Percentiles rank a stretch among this genome's conserved stretches.
These are phyloP conservation scores for Periglandula ipomoeae DNA, from an alignment of 2,329 filamentous ascomycete species.

Conservation along the genomic window DNA sequence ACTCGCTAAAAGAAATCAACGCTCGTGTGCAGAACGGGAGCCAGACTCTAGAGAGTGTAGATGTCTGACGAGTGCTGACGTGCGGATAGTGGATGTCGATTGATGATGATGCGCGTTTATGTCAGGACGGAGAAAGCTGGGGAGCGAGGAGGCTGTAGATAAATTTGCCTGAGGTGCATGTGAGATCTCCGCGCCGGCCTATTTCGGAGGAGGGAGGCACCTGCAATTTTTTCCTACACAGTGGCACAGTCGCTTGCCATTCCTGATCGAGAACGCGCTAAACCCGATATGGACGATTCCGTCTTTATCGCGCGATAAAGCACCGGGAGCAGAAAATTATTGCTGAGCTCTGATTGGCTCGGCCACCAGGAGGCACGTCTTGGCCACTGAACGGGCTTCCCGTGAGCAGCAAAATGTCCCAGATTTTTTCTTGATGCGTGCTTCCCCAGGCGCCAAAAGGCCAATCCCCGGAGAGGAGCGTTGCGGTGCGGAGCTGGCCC, in stretches of 20 bases:
- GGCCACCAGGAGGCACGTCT: no score
- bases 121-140: background rate
- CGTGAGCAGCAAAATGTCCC: no score
- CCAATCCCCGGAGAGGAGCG: no score
- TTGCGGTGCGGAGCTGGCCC: no score
- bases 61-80: background rate
- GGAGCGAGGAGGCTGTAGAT: constrained; percentile 3
- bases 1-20: constrained; percentile 2
- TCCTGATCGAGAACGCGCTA: constrained; percentile 4
- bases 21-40: background rate
- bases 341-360: constrained; percentile 7
- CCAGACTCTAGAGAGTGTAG: background rate
- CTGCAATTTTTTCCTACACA: constrained; percentile 4
- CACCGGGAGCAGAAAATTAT: constrained; percentile 8
- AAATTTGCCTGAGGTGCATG: constrained; percentile 6
- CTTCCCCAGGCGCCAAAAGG: background rate
- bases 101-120: background rate
- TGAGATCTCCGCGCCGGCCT: constrained; percentile 2
- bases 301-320: constrained; percentile 9
- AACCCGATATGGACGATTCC: background rate
- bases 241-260: constrained; percentile 6
- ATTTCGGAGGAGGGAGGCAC: background rate
- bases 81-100: background rate
- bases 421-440: no score
- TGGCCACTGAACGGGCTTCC: no score